These are phyloP conservation scores for Lipomyces sp. DNA, from an alignment of 805 yeast genomes.

Conservation along the genomic window DNA sequence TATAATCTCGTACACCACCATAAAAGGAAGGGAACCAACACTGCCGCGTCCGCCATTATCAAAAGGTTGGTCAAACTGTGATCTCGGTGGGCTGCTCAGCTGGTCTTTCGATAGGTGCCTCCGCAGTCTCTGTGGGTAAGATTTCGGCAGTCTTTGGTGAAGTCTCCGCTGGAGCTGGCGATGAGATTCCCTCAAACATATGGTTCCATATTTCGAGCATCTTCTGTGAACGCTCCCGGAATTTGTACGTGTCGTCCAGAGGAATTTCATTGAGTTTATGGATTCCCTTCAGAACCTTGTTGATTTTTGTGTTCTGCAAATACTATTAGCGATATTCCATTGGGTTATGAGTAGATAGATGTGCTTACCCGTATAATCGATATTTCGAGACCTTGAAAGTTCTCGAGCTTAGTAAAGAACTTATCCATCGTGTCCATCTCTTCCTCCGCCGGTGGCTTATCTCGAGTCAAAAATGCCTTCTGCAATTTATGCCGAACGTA, in stretches of 20 bases:
- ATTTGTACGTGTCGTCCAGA: slow-evolving; percentile 42
- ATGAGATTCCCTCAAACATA: slow-evolving; percentile 24
- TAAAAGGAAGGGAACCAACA: neutral
- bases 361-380: slow-evolving; percentile 39
- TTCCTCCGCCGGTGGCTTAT: slow-evolving; percentile 39
- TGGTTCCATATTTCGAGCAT: slow-evolving; percentile 41
- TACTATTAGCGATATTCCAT: neutral
- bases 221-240: slow-evolving; percentile 40
- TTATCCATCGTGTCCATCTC: slow-evolving; percentile 43
- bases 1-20: neutral
- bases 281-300: slow-evolving; percentile 45
- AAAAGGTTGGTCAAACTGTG: neutral
- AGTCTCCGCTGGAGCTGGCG: slow-evolving; percentile 16
- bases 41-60: neutral
- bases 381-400: slow-evolving; percentile 41
- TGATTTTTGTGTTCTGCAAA: slow-evolving; percentile 43
- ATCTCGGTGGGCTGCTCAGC: neutral
- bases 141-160: neutral
- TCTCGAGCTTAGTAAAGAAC: slow-evolving; percentile 41
- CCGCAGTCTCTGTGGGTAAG: neutral
- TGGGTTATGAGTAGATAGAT: neutral
- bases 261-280: slow-evolving; percentile 43
- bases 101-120: neutral
- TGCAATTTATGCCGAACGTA: slow-evolving; percentile 45
- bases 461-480: slow-evolving; percentile 41